These are phyloP conservation scores for Nitzschia putrida DNA, from an alignment of 108 stramenopile genomes.

Conservation along the genomic window DNA sequence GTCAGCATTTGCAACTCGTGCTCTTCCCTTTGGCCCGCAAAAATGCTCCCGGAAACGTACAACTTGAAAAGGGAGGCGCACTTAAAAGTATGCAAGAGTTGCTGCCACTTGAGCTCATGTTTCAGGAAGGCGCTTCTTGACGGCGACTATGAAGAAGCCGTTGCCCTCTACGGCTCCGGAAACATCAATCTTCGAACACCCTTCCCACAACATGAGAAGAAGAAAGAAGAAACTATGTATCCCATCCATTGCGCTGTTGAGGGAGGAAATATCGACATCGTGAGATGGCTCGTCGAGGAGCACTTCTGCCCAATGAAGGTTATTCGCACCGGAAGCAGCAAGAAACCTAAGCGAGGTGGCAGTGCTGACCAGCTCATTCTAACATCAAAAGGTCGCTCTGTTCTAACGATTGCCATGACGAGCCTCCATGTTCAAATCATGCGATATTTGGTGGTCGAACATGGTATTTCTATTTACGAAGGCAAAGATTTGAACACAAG, in stretches of 20 bases:
- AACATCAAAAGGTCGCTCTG: constrained; percentile 75
- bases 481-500: constrained; percentile 51
- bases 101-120: constrained; percentile 50
- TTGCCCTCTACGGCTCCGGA: constrained; percentile 76
- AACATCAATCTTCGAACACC: constrained; percentile 80
- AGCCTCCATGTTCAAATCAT: constrained; percentile 58
- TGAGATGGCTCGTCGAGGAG: constrained; percentile 81
- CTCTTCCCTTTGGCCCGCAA: constrained; percentile 59
- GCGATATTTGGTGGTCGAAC: constrained; percentile 74
- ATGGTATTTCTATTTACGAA: constrained; percentile 64
- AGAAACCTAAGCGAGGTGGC: constrained; percentile 36
- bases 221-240: constrained; percentile 58
- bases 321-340: constrained; percentile 45
- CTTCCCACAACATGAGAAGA: constrained; percentile 54
- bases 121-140: constrained; percentile 70
- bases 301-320: constrained; percentile 75
- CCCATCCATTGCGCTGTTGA: constrained; percentile 83
- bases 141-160: constrained; percentile 65
- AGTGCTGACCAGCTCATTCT: constrained; percentile 45
- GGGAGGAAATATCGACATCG: constrained; percentile 70
- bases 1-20: constrained; percentile 71
- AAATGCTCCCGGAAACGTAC: constrained; percentile 79
- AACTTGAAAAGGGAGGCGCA: constrained; percentile 63
- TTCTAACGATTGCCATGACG: constrained; percentile 76
- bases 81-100: constrained; percentile 71